These are phyloP conservation scores for Cyclotella choctawhatcheeana DNA, from an alignment of 108 stramenopile genomes.

Conservation along the genomic window DNA sequence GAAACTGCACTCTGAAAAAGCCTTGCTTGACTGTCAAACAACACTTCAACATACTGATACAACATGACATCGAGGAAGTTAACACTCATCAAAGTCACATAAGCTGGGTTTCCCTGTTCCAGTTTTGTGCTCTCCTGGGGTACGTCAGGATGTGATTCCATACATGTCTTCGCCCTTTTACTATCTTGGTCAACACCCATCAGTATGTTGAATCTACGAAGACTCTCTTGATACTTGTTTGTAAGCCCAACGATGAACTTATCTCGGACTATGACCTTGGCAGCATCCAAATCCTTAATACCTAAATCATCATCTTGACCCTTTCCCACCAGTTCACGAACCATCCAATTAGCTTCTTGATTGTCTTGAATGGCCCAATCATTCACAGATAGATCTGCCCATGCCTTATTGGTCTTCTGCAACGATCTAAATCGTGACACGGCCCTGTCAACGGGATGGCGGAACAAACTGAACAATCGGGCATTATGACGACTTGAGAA, in stretches of 20 bases:
- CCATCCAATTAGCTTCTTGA: constrained; percentile 25
- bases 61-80: constrained; percentile 35
- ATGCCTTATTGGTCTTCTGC: constrained; percentile 6
- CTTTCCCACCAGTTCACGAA: constrained; percentile 23
- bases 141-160: background rate
- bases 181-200: constrained; percentile 7
- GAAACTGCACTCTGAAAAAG: too few species aligned
- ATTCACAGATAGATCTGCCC: constrained; percentile 5
- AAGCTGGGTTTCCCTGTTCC: constrained; percentile 1
- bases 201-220: constrained; percentile 14
- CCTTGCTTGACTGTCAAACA: constrained; percentile 26
- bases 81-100: constrained; percentile 1
- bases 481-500: constrained; percentile 12
- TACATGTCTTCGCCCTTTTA: background rate
- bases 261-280: constrained; percentile 17
- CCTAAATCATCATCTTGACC: background rate
- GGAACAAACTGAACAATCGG: constrained; percentile 23
- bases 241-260: constrained; percentile 25
- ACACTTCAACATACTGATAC: constrained; percentile 26
- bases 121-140: background rate
- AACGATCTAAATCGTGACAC: constrained; percentile 8
- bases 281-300: constrained; percentile 18
- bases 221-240: constrained; percentile 12
- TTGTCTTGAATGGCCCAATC: constrained; percentile 5
- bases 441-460: constrained; percentile 21